A percentile compares a stretch with the other conserved stretches of the same genome.
phyloP scores from a whole-genome alignment of 2,329 filamentous ascomycete genomes.

The Chaetoscypha palmicola region DNA sequence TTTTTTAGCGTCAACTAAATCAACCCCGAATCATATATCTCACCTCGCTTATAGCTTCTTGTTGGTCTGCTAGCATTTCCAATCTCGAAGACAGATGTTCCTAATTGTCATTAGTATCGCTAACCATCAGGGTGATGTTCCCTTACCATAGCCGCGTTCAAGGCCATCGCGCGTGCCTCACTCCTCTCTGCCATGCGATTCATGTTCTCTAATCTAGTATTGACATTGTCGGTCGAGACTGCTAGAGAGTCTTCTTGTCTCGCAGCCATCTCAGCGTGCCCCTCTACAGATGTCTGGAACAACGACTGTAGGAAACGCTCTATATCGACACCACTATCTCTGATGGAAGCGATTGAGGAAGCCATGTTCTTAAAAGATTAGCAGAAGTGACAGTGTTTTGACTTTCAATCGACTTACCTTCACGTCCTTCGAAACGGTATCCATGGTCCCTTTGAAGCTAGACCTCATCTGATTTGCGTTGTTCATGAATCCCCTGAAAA shows the following conservation, averaged over 20 bases:
- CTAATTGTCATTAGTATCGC: slow-evolving; percentile 10
- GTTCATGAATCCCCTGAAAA: slow-evolving; percentile 19
- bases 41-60: slow-evolving; percentile 23
- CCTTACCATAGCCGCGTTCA: slow-evolving; percentile 21
- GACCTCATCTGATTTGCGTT: slow-evolving; percentile 19
- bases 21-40: neutral
- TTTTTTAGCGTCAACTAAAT: slow-evolving; percentile 3
- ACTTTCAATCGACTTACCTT: slow-evolving; percentile 11
- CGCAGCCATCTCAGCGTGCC: slow-evolving; percentile 26
- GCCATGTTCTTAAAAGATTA: slow-evolving; percentile 15
- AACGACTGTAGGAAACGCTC: slow-evolving; percentile 14
- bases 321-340: slow-evolving; percentile 13
- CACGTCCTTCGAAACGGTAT: slow-evolving; percentile 18
- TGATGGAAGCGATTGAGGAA: slow-evolving; percentile 13
- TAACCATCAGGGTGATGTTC: neutral
- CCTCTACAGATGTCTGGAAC: slow-evolving; percentile 15
- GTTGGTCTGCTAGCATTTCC: slow-evolving; percentile 16
- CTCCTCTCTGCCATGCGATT: slow-evolving; percentile 19
- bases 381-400: neutral
- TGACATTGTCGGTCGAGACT: slow-evolving; percentile 16
- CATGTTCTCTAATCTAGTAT: slow-evolving; percentile 17
- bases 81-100: slow-evolving; percentile 19
- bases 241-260: slow-evolving; percentile 24
- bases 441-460: slow-evolving; percentile 22
- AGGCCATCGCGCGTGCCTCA: slow-evolving; percentile 13